Percentiles rank a stretch among this genome's conserved stretches.
Conservation (phyloP, 2,329 filamentous ascomycete genomes). For the Talaromyces sp. region DNA sequence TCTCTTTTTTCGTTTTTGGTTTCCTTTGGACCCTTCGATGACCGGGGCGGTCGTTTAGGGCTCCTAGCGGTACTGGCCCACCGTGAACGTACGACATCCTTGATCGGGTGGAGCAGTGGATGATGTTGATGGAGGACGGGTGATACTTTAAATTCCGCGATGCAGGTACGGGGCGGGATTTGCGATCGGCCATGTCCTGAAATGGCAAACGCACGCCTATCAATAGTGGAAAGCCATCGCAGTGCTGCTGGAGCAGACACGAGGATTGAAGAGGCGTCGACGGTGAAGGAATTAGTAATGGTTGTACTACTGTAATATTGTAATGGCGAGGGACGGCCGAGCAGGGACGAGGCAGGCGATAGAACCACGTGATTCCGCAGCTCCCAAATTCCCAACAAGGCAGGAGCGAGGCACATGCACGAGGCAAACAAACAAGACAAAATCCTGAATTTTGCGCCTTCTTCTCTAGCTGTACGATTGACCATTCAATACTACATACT, state of each 20-base stretch:
- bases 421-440: background rate
- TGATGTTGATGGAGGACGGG: background rate
- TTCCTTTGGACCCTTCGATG: background rate
- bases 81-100: background rate
- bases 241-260: too few species aligned
- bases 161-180: background rate
- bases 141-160: background rate
- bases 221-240: background rate
- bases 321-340: background rate
- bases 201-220: background rate
- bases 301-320: too few species aligned
- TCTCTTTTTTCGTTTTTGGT: background rate
- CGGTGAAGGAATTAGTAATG: background rate
- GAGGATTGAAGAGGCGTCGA: background rate
- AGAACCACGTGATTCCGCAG: background rate
- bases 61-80: background rate
- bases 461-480: background rate
- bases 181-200: background rate
- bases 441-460: background rate
- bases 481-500: background rate
- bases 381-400: background rate
- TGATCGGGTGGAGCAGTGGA: background rate
- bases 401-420: background rate
- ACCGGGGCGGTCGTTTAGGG: background rate
- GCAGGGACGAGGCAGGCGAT: background rate